Conservation (phyloP, 2,329 filamentous ascomycete genomes). For the Colletotrichum scovillei region DNA sequence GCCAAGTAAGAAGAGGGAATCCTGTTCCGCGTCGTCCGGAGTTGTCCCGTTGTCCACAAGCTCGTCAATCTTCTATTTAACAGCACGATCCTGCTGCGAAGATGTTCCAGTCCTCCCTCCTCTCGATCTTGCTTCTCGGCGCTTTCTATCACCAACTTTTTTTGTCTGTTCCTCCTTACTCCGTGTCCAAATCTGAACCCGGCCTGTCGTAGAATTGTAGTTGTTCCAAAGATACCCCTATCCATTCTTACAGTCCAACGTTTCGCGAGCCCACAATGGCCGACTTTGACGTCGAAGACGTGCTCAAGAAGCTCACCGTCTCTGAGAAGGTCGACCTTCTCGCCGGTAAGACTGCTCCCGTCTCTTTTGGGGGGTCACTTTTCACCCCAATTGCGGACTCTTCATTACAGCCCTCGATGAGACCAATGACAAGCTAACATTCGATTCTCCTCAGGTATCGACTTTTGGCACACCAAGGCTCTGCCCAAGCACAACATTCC, state of each 20-base stretch:
- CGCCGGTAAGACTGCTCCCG: constrained; percentile 51
- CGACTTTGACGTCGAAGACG: constrained; percentile 64
- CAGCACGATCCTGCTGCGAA: constrained; percentile 3
- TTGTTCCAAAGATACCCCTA: constrained; percentile 1
- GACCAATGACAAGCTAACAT: not conserved
- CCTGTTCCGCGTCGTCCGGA: constrained; percentile 10
- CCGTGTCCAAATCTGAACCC: not conserved
- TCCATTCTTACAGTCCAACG: not conserved
- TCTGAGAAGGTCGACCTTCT: constrained; percentile 65
- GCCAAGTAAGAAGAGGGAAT: not conserved
- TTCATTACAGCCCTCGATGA: no score
- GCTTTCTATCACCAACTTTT: not conserved
- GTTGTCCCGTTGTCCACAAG: constrained; percentile 19
- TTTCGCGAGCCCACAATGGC: constrained; percentile 40
- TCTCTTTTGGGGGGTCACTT: not conserved
- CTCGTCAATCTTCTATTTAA: constrained; percentile 27
- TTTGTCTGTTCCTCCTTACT: not conserved
- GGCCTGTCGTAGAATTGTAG: not conserved
- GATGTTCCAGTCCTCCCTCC: not conserved
- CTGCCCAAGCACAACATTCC: constrained; percentile 71
- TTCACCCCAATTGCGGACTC: not conserved
- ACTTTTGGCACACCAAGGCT: constrained; percentile 77
- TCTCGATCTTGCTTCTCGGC: not conserved
- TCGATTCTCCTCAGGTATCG: constrained; percentile 58
- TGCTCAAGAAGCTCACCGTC: constrained; percentile 64